These are phyloP conservation scores for Parathielavia hyrcaniae DNA, from an alignment of 495 filamentous ascomycete genomes.

Conservation along the genomic window DNA sequence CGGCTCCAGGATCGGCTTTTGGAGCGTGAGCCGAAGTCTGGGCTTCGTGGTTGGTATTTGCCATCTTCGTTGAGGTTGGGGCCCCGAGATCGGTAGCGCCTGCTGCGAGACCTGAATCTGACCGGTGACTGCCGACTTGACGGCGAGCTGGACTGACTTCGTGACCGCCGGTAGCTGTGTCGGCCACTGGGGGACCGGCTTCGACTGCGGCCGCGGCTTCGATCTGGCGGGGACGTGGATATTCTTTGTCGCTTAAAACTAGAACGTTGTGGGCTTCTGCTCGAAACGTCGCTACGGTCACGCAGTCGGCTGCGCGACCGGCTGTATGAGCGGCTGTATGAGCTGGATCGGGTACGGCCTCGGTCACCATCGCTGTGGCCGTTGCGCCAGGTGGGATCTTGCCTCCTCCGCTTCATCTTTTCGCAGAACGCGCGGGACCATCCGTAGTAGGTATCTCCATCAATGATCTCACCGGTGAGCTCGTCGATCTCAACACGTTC, in stretches of 20 bases:
- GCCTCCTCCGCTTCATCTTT: conserved; percentile 63
- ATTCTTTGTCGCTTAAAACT: conserved; percentile 24
- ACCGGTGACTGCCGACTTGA: conserved; percentile 48
- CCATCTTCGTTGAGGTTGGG: conserved; percentile 14
- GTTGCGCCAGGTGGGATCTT: conserved; percentile 26
- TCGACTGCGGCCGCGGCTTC: conserved; percentile 13
- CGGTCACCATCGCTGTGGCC: conserved; percentile 21
- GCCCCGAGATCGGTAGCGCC: conserved; percentile 25
- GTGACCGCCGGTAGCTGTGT: conserved; percentile 25
- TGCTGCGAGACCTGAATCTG: conserved; percentile 31
- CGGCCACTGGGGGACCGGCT: conserved; percentile 3
- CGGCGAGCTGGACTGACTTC: conserved; percentile 31
- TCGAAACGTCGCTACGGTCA: conserved; percentile 22
- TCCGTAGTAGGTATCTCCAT: conserved; percentile 73
- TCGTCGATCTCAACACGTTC: conserved; percentile 57
- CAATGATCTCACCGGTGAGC: conserved; percentile 52
- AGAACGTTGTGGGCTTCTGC: conserved; percentile 26
- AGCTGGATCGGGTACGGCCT: conserved; percentile 33
- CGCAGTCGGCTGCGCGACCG: conserved; percentile 25
- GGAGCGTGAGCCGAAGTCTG: neutral
- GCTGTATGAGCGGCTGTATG: conserved; percentile 33
- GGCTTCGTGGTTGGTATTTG: conserved; percentile 1
- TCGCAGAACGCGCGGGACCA: conserved; percentile 79
- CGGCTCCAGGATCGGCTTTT: conserved; percentile 9
- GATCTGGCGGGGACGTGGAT: conserved; percentile 19